Evolutionary conservation across 2,329 filamentous ascomycete species (phyloP).

Genomic region (Nemania serpens): DNA sequence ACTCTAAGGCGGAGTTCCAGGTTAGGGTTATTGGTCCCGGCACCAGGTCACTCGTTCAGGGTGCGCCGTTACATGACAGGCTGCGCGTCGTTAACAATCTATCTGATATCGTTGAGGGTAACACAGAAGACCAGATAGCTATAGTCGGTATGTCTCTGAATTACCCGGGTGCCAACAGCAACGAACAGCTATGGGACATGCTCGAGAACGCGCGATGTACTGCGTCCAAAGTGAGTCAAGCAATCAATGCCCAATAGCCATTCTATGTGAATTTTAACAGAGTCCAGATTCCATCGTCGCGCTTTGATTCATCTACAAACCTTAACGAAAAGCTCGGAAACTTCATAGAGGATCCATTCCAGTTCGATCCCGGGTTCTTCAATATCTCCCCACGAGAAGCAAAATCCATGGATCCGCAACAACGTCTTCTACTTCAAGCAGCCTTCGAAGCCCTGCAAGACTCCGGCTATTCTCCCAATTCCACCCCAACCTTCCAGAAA

Average conservation of each 20-base stretch:
- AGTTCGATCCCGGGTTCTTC: constrained; percentile 30
- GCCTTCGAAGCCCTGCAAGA: constrained; percentile 31
- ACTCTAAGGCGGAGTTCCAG: not conserved
- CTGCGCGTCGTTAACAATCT: not conserved
- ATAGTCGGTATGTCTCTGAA: constrained; percentile 26
- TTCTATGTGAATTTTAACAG: not conserved
- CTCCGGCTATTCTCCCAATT: constrained; percentile 35
- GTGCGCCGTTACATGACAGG: not conserved
- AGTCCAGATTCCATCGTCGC: constrained; percentile 21
- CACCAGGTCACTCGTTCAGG: constrained; percentile 14
- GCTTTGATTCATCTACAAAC: constrained; percentile 17
- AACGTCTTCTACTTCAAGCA: constrained; percentile 29
- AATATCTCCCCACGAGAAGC: constrained; percentile 31
- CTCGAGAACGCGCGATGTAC: constrained; percentile 21
- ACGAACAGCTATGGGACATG: constrained; percentile 20
- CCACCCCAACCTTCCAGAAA: constrained; percentile 28
- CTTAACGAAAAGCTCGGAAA: constrained; percentile 15
- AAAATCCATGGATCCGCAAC: constrained; percentile 32
- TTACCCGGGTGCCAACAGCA: constrained; percentile 16
- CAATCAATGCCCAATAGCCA: not conserved
- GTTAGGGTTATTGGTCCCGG: constrained; percentile 11
- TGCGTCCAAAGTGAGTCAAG: constrained; percentile 14
- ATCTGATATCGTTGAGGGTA: not conserved
- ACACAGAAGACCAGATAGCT: constrained; percentile 20
- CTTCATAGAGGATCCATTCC: constrained; percentile 26